Conservation (phyloP, 352 stramenopile species). For the Paralagenidium karlingii region DNA sequence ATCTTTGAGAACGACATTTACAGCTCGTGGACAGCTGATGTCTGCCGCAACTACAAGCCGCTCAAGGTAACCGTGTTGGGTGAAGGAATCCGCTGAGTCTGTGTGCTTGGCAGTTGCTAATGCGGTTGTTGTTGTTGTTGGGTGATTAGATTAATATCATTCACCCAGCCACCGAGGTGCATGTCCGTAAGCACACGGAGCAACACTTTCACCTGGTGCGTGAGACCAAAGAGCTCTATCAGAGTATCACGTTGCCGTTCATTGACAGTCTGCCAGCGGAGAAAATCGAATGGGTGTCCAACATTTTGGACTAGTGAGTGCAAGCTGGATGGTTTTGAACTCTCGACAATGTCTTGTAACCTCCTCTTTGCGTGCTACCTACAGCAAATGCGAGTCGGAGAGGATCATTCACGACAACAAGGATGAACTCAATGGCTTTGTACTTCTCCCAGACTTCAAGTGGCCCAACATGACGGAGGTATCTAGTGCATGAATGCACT, state of each 20-base stretch:
- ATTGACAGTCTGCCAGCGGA: conserved; percentile 62
- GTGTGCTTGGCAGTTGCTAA: not conserved
- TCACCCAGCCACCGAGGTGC: conserved; percentile 59
- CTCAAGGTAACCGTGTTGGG: conserved; percentile 34
- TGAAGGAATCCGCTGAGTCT: too few species aligned
- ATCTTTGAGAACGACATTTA: conserved; percentile 78
- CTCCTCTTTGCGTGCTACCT: conserved; percentile 1
- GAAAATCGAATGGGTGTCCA: conserved; percentile 83
- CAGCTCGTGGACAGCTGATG: conserved; percentile 57
- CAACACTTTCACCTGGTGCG: conserved; percentile 73
- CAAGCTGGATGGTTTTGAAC: not conserved
- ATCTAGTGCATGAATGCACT: not conserved
- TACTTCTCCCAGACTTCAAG: conserved; percentile 77
- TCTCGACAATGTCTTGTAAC: not conserved
- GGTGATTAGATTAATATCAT: conserved; percentile 59
- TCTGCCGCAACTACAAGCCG: conserved; percentile 47
- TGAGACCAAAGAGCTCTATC: conserved; percentile 72
- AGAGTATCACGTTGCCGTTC: conserved; percentile 52
- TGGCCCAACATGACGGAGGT: conserved; percentile 66
- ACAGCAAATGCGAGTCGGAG: conserved; percentile 68
- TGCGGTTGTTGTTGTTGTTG: not conserved
- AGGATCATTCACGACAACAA: conserved; percentile 68
- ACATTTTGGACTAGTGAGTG: conserved; percentile 79
- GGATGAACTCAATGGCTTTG: conserved; percentile 49
- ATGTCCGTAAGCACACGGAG: conserved; percentile 76